Conservation (phyloP, 164 flowering plant genomes). For the Stephania yunnanensis region DNA sequence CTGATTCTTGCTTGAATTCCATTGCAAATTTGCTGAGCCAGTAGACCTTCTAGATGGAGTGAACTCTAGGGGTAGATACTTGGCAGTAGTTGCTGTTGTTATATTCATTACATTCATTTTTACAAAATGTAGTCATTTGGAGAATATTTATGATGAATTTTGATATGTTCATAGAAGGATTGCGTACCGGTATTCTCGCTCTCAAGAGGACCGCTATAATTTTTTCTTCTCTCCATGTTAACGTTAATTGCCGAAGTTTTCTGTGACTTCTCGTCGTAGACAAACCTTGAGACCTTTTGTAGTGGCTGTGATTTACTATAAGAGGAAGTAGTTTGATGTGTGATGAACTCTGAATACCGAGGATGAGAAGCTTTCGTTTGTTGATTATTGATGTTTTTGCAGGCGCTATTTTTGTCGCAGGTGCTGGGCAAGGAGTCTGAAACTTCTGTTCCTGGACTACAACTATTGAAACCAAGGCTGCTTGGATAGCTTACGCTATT, state of each 20-base stretch:
- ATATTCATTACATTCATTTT: conserved; percentile 8
- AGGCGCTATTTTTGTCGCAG: conserved; percentile 11
- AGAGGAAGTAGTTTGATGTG: background rate
- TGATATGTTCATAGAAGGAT: background rate
- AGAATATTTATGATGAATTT: no score
- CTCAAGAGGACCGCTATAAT: conserved; percentile 8
- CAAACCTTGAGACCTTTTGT: background rate
- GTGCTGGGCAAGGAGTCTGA: conserved; percentile 12
- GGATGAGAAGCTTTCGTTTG: background rate
- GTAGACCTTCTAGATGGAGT: conserved; percentile 24
- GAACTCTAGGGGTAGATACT: conserved; percentile 1
- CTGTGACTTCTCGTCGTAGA: background rate
- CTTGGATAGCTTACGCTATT: conserved; percentile 14
- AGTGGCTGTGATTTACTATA: conserved; percentile 18
- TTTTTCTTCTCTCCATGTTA: conserved; percentile 10
- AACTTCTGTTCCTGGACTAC: conserved; percentile 11
- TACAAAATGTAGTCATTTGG: background rate
- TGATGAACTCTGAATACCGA: conserved; percentile 9
- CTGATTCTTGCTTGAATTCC: conserved; percentile 3
- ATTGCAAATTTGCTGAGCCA: conserved; percentile 12
- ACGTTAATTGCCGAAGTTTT: conserved; percentile 10
- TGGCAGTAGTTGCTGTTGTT: background rate
- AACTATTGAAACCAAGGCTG: conserved; percentile 21
- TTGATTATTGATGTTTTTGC: background rate
- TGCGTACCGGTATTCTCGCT: conserved; percentile 12